Evolutionary conservation across 148 eudicot genomes (phyloP), one percentile per base, ranked within the genome.

Genomic region (Oxyria digyna): DNA sequence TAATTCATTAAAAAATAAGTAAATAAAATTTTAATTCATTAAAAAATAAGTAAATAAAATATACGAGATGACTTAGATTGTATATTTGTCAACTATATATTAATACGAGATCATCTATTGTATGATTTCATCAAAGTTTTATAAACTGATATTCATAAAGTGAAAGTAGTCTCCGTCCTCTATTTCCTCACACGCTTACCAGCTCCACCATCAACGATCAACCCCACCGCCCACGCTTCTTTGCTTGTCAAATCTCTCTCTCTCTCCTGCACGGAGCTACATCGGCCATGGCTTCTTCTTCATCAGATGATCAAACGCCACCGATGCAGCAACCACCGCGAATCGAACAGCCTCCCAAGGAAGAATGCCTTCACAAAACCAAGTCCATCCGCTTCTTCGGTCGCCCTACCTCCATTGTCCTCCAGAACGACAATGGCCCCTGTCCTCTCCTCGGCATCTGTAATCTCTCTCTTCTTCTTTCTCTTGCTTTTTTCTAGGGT

Each of bases 391-490:
- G 85, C 31, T 91, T 91, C 75, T 75, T 84, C 69, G 86, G 89
- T 21, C 82, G 89, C 63, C 73, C 83, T 52, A 76, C 89, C 9
- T 86, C 91, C 2, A 87, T 91, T 68, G 52, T 91, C 78, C 91
- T 91, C 37, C 97, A 91, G 67, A 91, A 91, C 75, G 95, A 88
- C 69, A 91, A 91, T 81, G 97, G 97, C 55, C 97, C 97, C 54
- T 88, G 97, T 65, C 97, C 91, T 73, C 97, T 91, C 73, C 87
- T 88, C 74, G 91, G 91, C 50, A 88, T 91, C 68, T 88, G 97
- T 91, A 88, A 45, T 2, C 7, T n/a, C 35, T 33, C 45, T 65
- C 49, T 65, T 40, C 12, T 8, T 41, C 14, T 41, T 2, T 14
- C 43, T 11, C 43, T 14, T 12, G 43, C 43, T 41, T 41, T 33